Evolutionary conservation across 1,139 yeast species (phyloP), one percentile per base, ranked within the genome.

Genomic region (Kurtzmaniella quercitrusa): DNA sequence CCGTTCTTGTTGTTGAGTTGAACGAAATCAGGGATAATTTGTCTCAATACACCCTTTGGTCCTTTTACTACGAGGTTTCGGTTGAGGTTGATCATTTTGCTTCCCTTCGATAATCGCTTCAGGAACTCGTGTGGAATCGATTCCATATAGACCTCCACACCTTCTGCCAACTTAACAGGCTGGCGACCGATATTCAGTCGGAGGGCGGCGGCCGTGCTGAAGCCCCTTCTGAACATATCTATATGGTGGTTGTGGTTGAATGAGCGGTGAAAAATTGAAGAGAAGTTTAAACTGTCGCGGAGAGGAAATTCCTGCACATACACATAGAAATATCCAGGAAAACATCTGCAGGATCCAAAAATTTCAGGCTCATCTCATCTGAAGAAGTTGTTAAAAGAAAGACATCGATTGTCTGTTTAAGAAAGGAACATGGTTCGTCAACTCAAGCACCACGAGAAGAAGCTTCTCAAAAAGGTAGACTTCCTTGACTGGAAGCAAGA

Each of bases 401-500:
- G 26, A 7, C 9, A 22, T 7, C 26, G 11, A 6, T 9, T 9
- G 35, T 8, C 7, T 22, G 11, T 7, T 21, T 22, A 22, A 22
- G 11, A 22, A 22, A 22, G 11, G 40, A 65, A 43, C 21, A 91
- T 91, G 98, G 97, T 88, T 44, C 80, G 98, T 64, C 79, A 86
- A 55, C 78, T 93, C 50, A 94, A 93, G 63, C 89, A 87, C 68
- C 98, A 93, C 66, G 98, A 93, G 76, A 84, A 87, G 74, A 91
- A 89, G 68, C 80, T 93, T 59, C 79, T 93, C 57, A 91, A 88
- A 72, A 94, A 93, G 66, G 98, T 93, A 46, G 98, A 93, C 62
- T 88, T 94, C 70, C 86, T 89, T 43, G 95, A 93, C 64, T 94
- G 98, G 96, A 93, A 93, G 63, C 95, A 89, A 59, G 98, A 93